These are phyloP conservation scores for Picochlorum sp. DNA, from an alignment of 139 green algal genomes.

Conservation along the genomic window DNA sequence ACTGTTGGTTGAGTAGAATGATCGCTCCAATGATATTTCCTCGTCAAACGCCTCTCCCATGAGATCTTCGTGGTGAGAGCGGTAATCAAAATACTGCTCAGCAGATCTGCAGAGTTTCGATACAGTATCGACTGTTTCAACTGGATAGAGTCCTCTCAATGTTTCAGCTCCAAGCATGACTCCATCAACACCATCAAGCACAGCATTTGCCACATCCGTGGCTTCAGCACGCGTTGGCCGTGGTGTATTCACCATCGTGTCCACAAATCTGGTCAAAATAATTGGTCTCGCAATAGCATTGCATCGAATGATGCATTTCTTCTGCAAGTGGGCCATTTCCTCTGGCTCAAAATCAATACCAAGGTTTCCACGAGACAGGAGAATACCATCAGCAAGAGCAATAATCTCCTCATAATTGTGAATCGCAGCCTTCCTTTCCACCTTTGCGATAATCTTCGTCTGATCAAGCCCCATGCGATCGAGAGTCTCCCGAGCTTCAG, in stretches of 20 bases:
- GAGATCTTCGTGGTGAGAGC: slow-evolving; percentile 27
- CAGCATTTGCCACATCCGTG: slow-evolving; percentile 89
- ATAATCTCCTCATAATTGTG: slow-evolving; percentile 57
- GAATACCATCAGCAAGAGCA: slow-evolving; percentile 51
- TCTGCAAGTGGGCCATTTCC: slow-evolving; percentile 59
- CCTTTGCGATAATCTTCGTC: slow-evolving; percentile 77
- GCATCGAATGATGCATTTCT: slow-evolving; percentile 34
- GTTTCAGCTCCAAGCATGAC: slow-evolving; percentile 81
- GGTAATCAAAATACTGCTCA: slow-evolving; percentile 39
- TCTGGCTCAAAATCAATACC: slow-evolving; percentile 67
- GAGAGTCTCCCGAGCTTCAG: slow-evolving; percentile 28
- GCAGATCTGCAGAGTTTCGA: slow-evolving; percentile 12
- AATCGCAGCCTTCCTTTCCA: slow-evolving; percentile 41
- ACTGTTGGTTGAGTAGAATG: neutral
- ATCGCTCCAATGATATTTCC: slow-evolving; percentile 6
- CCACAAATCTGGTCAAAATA: slow-evolving; percentile 77
- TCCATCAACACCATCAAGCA: slow-evolving; percentile 71
- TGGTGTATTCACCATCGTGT: slow-evolving; percentile 70
- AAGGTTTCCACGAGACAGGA: slow-evolving; percentile 77
- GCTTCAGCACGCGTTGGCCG: slow-evolving; percentile 57
- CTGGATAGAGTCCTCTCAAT: slow-evolving; percentile 54
- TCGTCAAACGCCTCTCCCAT: slow-evolving; percentile 15
- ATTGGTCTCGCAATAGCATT: slow-evolving; percentile 69
- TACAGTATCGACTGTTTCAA: slow-evolving; percentile 29
- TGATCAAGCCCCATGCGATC: slow-evolving; percentile 36